Evolutionary conservation across 139 green algal genomes (phyloP).

Genomic region (Monoraphidium neglectum): DNA sequence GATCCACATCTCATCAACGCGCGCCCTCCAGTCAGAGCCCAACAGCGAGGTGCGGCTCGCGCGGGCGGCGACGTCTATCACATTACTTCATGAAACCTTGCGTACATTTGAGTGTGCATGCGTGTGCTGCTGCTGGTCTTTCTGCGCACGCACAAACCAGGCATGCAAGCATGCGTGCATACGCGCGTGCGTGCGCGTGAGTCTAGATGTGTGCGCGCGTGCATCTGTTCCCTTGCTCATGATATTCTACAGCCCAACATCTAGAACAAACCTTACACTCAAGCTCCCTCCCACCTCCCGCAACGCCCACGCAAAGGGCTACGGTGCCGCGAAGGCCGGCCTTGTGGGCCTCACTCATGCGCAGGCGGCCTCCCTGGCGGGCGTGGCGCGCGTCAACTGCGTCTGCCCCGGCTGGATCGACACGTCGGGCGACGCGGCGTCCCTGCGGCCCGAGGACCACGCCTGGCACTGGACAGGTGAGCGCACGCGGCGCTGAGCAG

Average conservation of each 20-base stretch:
- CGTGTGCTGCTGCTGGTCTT: background rate
- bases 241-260: too few relatives aligned
- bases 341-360: conserved; percentile 61
- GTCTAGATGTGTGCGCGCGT: too few relatives aligned
- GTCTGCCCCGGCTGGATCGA: too few relatives aligned
- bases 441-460: conserved; percentile 42
- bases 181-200: background rate
- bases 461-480: conserved; percentile 50
- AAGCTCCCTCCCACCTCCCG: too few relatives aligned
- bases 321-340: conserved; percentile 56
- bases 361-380: conserved; percentile 32
- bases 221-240: too few relatives aligned
- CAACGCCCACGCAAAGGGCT: conserved; percentile 29
- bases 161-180: too few relatives aligned
- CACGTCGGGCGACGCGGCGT: background rate
- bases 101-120: too few relatives aligned
- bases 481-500: background rate
- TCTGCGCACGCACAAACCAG: too few relatives aligned
- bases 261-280: too few relatives aligned
- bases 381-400: background rate
- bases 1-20: conserved; percentile 55
- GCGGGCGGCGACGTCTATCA: background rate
- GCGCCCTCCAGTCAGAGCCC: conserved; percentile 54
- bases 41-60: conserved; percentile 30
- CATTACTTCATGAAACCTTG: too few relatives aligned